Base-by-base conservation (phyloP, 176 grass and related monocot species). In the Musa schizocarpa region DNA sequence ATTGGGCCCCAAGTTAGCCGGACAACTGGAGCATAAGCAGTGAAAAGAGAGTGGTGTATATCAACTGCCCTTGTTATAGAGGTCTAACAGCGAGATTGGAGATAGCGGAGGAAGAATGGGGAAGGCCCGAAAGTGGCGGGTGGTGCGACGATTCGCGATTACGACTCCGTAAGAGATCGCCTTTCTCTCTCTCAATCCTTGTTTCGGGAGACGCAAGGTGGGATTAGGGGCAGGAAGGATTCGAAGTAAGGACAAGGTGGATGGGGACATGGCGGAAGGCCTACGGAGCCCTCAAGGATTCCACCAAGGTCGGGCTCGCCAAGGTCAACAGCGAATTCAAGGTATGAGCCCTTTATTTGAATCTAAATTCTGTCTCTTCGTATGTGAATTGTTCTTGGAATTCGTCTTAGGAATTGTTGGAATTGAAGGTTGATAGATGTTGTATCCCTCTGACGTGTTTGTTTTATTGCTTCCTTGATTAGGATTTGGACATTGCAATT, bases 321-420 rank as follows among this genome's bases (percentile, higher is more conserved):
- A 98, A 98, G 75, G 83, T 98, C 78, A 98, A 93, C 79, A 91
- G 90, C 82, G 90, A 98, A 82, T 98, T 82, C 83, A 98, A 98
- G 95, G 95, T 98, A 10, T 72, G 20, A 20, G 4, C 4, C n/a
- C 4, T 21, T 61, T 43, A 8, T 55, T 55, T 1, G 4, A 73
- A n/a, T 55, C 27, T 2, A 13, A 54, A 9, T 57, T 68, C 34
- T 43, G 34, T 43, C 34, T 43, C 34, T 43, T 43, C 34, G 4
- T 43, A 43, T 43, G 34, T 43, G 34, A 43, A 43, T 43, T 43
- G 34, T 43, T 43, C 34, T 43, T 61, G 43, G 22, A 16, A 26
- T 52, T 57, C 34, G 23, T 69, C 43, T 52, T 52, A 26, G 12
- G 13, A 48, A n/a, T 78, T 14, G 9, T 21, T 24, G 57, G 58